Evolutionary conservation across 768 basidiomycete genomes (phyloP).

Genomic region (Boletus vinaceobasis): DNA sequence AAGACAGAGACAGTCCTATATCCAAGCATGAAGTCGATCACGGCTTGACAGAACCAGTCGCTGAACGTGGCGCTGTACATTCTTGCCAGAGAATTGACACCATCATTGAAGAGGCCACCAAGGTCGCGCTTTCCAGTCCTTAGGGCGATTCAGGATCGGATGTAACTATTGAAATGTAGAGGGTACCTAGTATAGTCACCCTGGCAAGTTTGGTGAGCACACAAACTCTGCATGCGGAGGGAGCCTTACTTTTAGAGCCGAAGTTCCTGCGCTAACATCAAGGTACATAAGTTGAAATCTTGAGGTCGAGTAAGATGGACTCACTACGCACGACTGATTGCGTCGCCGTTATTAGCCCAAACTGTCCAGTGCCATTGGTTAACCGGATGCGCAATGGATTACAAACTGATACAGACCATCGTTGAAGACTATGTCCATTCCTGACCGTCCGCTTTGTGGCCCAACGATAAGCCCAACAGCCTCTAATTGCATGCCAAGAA

Average conservation of each 20-base stretch:
- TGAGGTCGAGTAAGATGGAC: slow-evolving; percentile 24
- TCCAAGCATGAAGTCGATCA: slow-evolving; percentile 89
- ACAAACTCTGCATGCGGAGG: neutral
- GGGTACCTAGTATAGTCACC: slow-evolving; percentile 82
- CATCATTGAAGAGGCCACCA: slow-evolving; percentile 89
- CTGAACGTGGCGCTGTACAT: slow-evolving; percentile 88
- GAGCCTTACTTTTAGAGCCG: slow-evolving; percentile 78
- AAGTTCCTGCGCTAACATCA: slow-evolving; percentile 80
- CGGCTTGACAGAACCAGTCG: slow-evolving; percentile 97
- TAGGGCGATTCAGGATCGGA: slow-evolving; percentile 4
- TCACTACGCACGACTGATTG: slow-evolving; percentile 85
- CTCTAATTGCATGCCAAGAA: slow-evolving; percentile 71
- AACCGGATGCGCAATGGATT: neutral
- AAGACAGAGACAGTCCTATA: slow-evolving; percentile 86
- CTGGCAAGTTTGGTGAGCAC: slow-evolving; percentile 34
- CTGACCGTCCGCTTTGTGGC: slow-evolving; percentile 49
- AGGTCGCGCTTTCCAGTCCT: slow-evolving; percentile 97
- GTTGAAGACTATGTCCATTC: slow-evolving; percentile 74
- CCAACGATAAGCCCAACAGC: slow-evolving; percentile 66
- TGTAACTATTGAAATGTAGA: neutral
- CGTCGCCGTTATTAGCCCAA: slow-evolving; percentile 99
- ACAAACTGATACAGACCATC: slow-evolving; percentile 47
- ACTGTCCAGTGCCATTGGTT: slow-evolving; percentile 40
- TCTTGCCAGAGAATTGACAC: slow-evolving; percentile 89
- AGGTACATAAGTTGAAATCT: slow-evolving; percentile 11